A percentile compares a stretch with the other conserved stretches of the same genome.
These are phyloP conservation scores for Leccinum pallidistipes DNA, from an alignment of 1,284 basidiomycete species.

Conservation along the genomic window DNA sequence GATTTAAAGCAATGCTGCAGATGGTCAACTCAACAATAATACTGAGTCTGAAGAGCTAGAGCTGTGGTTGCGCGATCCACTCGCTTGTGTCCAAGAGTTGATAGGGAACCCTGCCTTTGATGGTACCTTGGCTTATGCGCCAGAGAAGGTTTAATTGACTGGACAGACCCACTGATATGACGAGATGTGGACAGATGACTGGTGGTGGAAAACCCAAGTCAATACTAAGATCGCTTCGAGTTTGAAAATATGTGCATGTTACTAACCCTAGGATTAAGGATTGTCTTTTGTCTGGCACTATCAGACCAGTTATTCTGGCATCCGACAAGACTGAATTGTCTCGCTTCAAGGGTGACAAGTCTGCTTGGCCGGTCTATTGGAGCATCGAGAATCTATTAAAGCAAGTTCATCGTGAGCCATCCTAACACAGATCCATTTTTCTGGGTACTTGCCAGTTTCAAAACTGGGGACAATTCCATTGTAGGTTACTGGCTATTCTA, in stretches of 20 bases:
- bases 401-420: too few species aligned
- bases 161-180: neutral
- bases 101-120: neutral
- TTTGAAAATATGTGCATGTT: neutral
- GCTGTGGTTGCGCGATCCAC: neutral
- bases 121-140: neutral
- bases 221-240: neutral
- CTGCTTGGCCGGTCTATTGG: too few species aligned
- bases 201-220: conserved; percentile 6
- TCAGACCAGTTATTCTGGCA: neutral
- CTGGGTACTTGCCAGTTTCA: too few species aligned
- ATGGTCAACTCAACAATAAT: neutral
- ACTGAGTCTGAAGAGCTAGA: neutral
- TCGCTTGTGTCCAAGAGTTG: neutral
- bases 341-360: neutral
- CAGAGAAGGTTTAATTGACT: neutral
- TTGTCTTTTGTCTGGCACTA: neutral
- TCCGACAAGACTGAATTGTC: neutral
- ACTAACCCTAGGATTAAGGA: neutral
- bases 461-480: too few species aligned
- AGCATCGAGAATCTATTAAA: too few species aligned
- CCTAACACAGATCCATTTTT: rapidly evolving
- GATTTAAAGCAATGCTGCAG: neutral
- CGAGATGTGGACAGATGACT: neutral
- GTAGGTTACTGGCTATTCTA: too few species aligned